phyloP scores from a whole-genome alignment of 2,329 filamentous ascomycete species.

The Cladophialophora psammophila region DNA sequence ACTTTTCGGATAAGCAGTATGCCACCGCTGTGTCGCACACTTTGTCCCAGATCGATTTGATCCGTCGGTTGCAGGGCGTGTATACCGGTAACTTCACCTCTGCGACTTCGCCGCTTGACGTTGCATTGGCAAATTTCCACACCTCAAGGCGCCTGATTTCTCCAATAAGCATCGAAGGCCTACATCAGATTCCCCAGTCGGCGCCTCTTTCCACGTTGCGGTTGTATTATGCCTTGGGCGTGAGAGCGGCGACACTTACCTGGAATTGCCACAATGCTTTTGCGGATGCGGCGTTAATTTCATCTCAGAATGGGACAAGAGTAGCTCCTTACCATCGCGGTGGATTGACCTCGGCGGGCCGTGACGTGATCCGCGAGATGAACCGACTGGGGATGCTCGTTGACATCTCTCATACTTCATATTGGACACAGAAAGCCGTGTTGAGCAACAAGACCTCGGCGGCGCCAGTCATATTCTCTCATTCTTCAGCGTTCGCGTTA shows the following conservation, averaged over 20 bases:
- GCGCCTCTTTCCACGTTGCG: conserved; percentile 72
- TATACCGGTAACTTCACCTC: conserved; percentile 70
- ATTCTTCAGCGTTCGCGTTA: conserved; percentile 79
- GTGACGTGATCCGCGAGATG: conserved; percentile 80
- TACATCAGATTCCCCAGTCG: conserved; percentile 91
- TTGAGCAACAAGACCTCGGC: conserved; percentile 56
- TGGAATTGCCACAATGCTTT: conserved; percentile 94
- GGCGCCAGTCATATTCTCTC: conserved; percentile 87
- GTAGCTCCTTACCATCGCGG: conserved; percentile 54
- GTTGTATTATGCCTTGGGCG: conserved; percentile 77
- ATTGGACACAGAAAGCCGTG: conserved; percentile 85
- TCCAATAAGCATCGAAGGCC: conserved; percentile 80
- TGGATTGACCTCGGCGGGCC: conserved; percentile 76
- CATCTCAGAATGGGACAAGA: conserved; percentile 41
- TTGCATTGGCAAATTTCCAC: conserved; percentile 67
- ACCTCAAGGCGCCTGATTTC: conserved; percentile 71
- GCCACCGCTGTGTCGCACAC: conserved; percentile 68
- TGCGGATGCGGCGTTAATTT: conserved; percentile 79
- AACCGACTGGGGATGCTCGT: conserved; percentile 95
- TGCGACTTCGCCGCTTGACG: conserved; percentile 63
- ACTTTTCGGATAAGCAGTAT: conserved; percentile 43
- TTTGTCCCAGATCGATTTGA: conserved; percentile 76
- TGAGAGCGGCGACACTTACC: conserved; percentile 86
- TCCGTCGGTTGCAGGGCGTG: conserved; percentile 66
- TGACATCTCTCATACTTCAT: conserved; percentile 79